Evolutionary conservation across 495 filamentous ascomycete genomes (phyloP).

Genomic region (Hypoxylon cercidicola): DNA sequence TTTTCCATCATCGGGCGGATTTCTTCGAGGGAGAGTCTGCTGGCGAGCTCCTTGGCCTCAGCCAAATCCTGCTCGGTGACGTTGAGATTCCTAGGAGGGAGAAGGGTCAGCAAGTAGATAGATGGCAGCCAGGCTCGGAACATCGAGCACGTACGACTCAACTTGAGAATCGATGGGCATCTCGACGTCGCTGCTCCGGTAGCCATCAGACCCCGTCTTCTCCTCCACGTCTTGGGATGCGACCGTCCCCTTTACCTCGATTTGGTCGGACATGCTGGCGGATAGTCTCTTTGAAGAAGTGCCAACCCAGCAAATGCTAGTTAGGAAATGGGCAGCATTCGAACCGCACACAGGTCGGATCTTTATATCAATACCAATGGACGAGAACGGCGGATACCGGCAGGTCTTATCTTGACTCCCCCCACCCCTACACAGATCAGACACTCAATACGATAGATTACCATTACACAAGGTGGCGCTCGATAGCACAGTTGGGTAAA

Average conservation of each 20-base stretch:
- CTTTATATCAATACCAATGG: slow-evolving; percentile 3
- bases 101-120: background rate
- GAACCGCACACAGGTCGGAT: background rate
- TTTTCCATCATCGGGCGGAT: slow-evolving; percentile 45
- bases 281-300: background rate
- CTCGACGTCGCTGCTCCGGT: slow-evolving; percentile 26
- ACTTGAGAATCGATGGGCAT: slow-evolving; percentile 17
- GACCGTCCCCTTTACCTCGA: slow-evolving; percentile 20
- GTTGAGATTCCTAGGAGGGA: slow-evolving; percentile 30
- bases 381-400: background rate
- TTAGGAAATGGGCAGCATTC: background rate
- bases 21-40: slow-evolving; percentile 48
- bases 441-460: background rate
- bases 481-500: background rate
- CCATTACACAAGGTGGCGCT: background rate
- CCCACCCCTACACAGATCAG: background rate
- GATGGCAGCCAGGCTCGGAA: background rate
- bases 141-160: slow-evolving; percentile 20
- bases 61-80: slow-evolving; percentile 48
- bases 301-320: background rate
- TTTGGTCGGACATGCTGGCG: slow-evolving; percentile 12
- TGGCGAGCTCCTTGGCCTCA: slow-evolving; percentile 47
- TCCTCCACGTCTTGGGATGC: slow-evolving; percentile 17
- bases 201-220: slow-evolving; percentile 11
- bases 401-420: background rate